phyloP scores from a whole-genome alignment of 345 rosid species.

The Ceriops tagal region DNA sequence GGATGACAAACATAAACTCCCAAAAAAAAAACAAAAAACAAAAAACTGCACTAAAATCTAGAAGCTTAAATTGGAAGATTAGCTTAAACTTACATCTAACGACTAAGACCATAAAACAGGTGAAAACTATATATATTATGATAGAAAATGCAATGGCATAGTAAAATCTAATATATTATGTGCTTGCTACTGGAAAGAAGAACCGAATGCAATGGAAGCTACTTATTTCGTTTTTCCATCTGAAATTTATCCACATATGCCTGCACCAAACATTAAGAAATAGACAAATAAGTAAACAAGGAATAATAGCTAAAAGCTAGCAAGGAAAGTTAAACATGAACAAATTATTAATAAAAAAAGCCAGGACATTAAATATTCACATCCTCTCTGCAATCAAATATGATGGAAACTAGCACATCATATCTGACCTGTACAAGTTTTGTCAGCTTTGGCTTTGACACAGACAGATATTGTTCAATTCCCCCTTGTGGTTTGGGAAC shows the following conservation, averaged over 20 bases:
- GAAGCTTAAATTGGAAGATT: conserved; percentile 20
- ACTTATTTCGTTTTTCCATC: conserved; percentile 39
- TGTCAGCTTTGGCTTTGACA: conserved; percentile 77
- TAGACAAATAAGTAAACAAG: conserved; percentile 3
- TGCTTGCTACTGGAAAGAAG: conserved; percentile 5
- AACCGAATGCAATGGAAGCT: conserved; percentile 1
- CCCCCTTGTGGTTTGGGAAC: conserved; percentile 90
- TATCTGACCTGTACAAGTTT: conserved; percentile 86
- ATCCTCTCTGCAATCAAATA: background rate
- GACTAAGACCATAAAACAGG: no score
- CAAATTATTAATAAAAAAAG: background rate
- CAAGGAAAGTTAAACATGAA: background rate
- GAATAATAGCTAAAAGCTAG: background rate
- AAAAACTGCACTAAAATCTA: conserved; percentile 18
- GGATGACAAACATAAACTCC: background rate
- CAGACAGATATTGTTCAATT: conserved; percentile 75
- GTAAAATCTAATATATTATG: background rate
- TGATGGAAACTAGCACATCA: background rate
- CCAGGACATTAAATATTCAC: no score
- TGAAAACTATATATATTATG: background rate
- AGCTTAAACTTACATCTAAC: conserved; percentile 13
- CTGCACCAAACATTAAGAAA: conserved; percentile 25
- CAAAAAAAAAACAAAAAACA: background rate
- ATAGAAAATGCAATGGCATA: conserved; percentile 19
- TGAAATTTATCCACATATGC: conserved; percentile 53